Evolutionary conservation across 768 basidiomycete genomes (phyloP).

Genomic region (Leccinum arenicola): DNA sequence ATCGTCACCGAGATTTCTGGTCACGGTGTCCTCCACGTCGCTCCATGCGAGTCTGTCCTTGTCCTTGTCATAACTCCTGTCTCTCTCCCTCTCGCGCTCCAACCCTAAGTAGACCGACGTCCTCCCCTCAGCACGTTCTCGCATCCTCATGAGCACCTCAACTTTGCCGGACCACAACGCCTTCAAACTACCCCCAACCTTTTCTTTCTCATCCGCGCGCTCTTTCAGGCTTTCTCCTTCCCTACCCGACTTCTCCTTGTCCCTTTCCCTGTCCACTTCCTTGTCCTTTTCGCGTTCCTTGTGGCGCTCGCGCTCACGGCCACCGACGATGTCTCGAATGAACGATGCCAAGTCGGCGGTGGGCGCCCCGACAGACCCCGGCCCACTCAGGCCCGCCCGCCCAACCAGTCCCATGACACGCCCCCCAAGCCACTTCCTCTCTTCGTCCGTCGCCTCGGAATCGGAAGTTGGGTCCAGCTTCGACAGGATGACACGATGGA

Average conservation of each 20-base stretch:
- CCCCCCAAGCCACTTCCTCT: conserved; percentile 30
- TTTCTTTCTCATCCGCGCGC: conserved; percentile 34
- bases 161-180: conserved; percentile 33
- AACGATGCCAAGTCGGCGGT: conserved; percentile 54
- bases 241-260: conserved; percentile 37
- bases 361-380: conserved; percentile 42
- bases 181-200: conserved; percentile 25
- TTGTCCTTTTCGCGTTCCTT: conserved; percentile 36
- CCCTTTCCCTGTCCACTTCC: conserved; percentile 29
- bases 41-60: conserved; percentile 29
- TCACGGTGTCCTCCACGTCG: conserved; percentile 27
- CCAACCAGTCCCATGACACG: conserved; percentile 41
- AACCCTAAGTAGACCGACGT: conserved; percentile 8
- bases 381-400: conserved; percentile 34
- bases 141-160: conserved; percentile 27
- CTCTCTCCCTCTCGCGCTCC: conserved; percentile 29
- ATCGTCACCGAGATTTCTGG: conserved; percentile 28
- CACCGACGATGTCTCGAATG: conserved; percentile 41
- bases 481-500: conserved; percentile 58
- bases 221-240: conserved; percentile 34
- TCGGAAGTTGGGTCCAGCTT: conserved; percentile 47
- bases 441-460: conserved; percentile 31
- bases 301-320: conserved; percentile 29
- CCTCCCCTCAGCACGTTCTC: conserved; percentile 27
- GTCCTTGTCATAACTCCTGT: conserved; percentile 27